Conservation (phyloP, 371 early-diverging fungal species). For the Haplosporangium sp. region DNA sequence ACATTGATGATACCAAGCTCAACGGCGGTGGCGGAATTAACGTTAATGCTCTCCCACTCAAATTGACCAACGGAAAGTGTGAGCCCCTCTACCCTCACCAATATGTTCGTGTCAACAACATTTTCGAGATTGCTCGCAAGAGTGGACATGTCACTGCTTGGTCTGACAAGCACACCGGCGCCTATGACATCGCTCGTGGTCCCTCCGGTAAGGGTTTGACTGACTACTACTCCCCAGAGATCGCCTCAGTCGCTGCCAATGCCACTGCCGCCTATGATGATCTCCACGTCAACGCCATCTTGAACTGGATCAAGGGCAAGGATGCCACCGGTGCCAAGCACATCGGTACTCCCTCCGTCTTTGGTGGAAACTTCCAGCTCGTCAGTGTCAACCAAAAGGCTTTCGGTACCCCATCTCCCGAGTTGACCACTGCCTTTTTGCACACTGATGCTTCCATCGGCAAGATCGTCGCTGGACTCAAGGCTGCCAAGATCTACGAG, state of each 20-base stretch:
- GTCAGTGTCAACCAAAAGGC: conserved; percentile 7
- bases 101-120: conserved; percentile 13
- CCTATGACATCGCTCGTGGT: conserved; percentile 15
- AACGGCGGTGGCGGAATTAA: conserved; percentile 10
- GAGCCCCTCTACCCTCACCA: conserved; percentile 11
- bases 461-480: conserved; percentile 3
- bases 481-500: conserved; percentile 12
- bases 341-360: conserved; percentile 4
- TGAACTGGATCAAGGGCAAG: conserved; percentile 18
- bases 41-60: conserved; percentile 2
- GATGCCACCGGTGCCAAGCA: conserved; percentile 9
- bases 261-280: conserved; percentile 8
- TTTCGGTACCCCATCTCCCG: not conserved
- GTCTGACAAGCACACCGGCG: conserved; percentile 17
- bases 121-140: conserved; percentile 12
- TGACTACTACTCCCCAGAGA: conserved; percentile 5
- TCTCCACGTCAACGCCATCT: conserved; percentile 7
- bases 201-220: conserved; percentile 3
- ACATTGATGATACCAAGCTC: conserved; percentile 8
- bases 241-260: not conserved
- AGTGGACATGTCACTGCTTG: conserved; percentile 10
- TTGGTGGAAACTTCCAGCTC: conserved; percentile 5
- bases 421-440: not conserved
- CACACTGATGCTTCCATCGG: conserved; percentile 11
- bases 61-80: not conserved